Percentiles rank a stretch among this genome's conserved stretches.
Evolutionary conservation across 2,329 filamentous ascomycete genomes (phyloP).

Genomic region (Tolypocladium ovalisporum): DNA sequence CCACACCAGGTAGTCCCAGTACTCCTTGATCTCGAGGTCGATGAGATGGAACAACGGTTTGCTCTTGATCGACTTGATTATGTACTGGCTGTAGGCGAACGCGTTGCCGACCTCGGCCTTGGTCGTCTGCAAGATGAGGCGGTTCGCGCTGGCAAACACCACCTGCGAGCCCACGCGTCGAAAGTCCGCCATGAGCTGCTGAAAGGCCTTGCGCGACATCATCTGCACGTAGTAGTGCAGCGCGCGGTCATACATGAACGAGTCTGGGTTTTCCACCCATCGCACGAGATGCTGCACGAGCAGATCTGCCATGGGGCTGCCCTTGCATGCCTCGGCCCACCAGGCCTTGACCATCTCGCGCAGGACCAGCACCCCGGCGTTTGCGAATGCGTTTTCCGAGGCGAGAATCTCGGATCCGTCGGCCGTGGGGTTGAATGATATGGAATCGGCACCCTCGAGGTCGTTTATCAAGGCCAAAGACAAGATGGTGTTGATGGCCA

Average conservation of each 20-base stretch:
- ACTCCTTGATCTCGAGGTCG: slow-evolving; percentile 94
- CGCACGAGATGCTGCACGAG: slow-evolving; percentile 95
- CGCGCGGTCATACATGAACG: slow-evolving; percentile 88
- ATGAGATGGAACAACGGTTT: slow-evolving; percentile 97
- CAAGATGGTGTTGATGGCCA: slow-evolving; percentile 95
- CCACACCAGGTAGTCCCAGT: slow-evolving; percentile 99
- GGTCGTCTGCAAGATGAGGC: slow-evolving; percentile 85
- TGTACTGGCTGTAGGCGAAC: slow-evolving; percentile 93
- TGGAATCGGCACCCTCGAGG: slow-evolving; percentile 77
- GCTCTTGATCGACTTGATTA: slow-evolving; percentile 90
- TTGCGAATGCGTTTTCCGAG: slow-evolving; percentile 86
- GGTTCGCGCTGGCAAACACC: slow-evolving; percentile 85
- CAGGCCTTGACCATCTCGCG: slow-evolving; percentile 98
- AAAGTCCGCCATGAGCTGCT: slow-evolving; percentile 96
- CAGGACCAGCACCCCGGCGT: slow-evolving; percentile 78
- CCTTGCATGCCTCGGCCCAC: slow-evolving; percentile 90
- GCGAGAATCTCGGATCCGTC: slow-evolving; percentile 47
- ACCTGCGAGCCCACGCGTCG: slow-evolving; percentile 89
- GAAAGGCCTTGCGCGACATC: slow-evolving; percentile 94
- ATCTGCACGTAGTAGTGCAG: slow-evolving; percentile 97
- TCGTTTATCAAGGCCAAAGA: slow-evolving; percentile 96
- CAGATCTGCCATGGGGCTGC: slow-evolving; percentile 90
- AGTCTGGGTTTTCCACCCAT: slow-evolving; percentile 90
- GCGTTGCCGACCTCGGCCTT: slow-evolving; percentile 96
- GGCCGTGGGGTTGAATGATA: slow-evolving; percentile 59